These are phyloP conservation scores for Pyracantha coccinea DNA, from an alignment of 331 rosid genomes.

Conservation along the genomic window DNA sequence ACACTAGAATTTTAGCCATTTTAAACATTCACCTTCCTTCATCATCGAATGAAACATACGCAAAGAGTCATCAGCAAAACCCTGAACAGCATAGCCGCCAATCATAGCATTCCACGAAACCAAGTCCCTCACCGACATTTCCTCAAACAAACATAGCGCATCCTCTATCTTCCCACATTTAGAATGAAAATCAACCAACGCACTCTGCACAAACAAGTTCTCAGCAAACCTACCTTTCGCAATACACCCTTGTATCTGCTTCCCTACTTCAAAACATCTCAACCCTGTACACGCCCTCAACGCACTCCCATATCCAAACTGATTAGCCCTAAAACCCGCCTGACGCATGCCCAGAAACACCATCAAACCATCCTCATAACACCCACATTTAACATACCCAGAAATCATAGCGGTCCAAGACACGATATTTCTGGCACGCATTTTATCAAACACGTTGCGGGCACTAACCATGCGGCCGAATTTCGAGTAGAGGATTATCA, in stretches of 20 bases:
- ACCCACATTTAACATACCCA: slow-evolving; percentile 23
- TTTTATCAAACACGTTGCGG: slow-evolving; percentile 17
- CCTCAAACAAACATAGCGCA: slow-evolving; percentile 4
- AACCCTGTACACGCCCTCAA: slow-evolving; percentile 26
- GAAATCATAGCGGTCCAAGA: slow-evolving; percentile 34
- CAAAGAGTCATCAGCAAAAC: slow-evolving; percentile 12
- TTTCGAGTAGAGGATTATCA: not conserved
- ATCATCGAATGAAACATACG: slow-evolving; percentile 15
- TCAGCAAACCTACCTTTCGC: slow-evolving; percentile 11
- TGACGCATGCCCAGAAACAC: slow-evolving; percentile 17
- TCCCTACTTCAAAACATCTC: slow-evolving; percentile 15
- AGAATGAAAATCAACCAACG: slow-evolving; percentile 29
- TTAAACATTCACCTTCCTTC: slow-evolving; percentile 24
- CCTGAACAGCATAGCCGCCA: slow-evolving; percentile 31
- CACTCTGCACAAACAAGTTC: slow-evolving; percentile 20
- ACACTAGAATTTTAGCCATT: too few relatives aligned
- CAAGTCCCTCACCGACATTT: slow-evolving; percentile 15
- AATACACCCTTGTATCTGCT: slow-evolving; percentile 29
- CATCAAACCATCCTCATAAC: slow-evolving; percentile 11
- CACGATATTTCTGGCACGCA: slow-evolving; percentile 16
- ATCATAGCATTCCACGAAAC: slow-evolving; percentile 32
- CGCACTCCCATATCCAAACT: slow-evolving; percentile 24
- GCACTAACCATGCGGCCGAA: slow-evolving; percentile 9
- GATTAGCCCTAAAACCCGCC: slow-evolving; percentile 19
- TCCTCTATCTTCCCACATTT: slow-evolving; percentile 26